These are phyloP conservation scores for Samsoniella hepiali DNA, from an alignment of 2,329 filamentous ascomycete genomes.

Conservation along the genomic window DNA sequence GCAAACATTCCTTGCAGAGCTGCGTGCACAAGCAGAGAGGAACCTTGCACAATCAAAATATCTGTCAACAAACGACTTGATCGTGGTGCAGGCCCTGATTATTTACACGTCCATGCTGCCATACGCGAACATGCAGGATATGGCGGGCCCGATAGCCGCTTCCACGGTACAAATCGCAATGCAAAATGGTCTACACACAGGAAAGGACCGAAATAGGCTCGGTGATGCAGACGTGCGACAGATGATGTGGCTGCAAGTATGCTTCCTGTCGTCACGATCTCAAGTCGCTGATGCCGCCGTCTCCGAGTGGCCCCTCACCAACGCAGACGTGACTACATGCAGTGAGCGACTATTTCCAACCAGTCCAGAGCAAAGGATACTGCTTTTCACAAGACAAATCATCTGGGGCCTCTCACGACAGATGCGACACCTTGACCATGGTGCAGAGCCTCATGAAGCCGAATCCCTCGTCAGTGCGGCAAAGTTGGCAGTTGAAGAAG, in stretches of 20 bases:
- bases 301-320: not conserved
- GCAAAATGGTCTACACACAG: conserved; percentile 23
- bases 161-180: conserved; percentile 27
- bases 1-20: conserved; percentile 21
- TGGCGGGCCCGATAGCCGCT: conserved; percentile 27
- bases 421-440: not conserved
- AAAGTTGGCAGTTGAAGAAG: conserved; percentile 19
- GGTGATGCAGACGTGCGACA: conserved; percentile 14
- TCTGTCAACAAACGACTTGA: conserved; percentile 24
- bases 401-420: not conserved
- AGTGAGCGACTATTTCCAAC: conserved; percentile 5
- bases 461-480: conserved; percentile 7
- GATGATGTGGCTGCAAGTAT: conserved; percentile 31
- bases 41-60: conserved; percentile 26
- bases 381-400: not conserved
- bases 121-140: conserved; percentile 23
- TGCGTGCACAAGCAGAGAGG: conserved; percentile 26
- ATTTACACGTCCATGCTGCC: conserved; percentile 27
- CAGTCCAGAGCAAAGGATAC: not conserved
- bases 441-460: not conserved
- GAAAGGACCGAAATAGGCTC: conserved; percentile 9
- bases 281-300: not conserved
- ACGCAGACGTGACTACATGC: not conserved
- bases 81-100: conserved; percentile 27
- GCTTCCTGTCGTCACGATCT: conserved; percentile 29